Base-by-base conservation (phyloP, 2,329 filamentous ascomycete genomes). In the Rutstroemia sp. region DNA sequence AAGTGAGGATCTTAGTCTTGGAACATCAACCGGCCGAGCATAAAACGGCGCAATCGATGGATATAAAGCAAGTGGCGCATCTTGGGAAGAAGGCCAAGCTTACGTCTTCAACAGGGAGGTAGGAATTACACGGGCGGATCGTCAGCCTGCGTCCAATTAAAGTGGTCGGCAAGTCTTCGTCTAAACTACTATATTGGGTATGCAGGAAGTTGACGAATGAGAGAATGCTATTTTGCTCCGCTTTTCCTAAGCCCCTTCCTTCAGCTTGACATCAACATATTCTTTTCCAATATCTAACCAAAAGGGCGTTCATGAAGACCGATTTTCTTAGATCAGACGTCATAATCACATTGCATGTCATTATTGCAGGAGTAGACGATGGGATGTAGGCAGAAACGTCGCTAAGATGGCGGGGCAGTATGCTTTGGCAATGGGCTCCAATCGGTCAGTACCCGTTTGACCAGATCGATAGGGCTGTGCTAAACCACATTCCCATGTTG, bases 121-220 rank as follows among this genome's bases (percentile, higher is more conserved):
- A 34, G 30, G 27, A 30, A 9, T 10, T 30, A 30, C 27, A 30
- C 27, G 27, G 30, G 30, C 30, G 30, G 30, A 9, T 34, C 30
- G 30, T 34, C 30, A 18, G 1, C 7, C 1, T 2, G 16, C 1
- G n/a, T 37, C 5, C 21, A 9, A 45, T 37, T 14, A 25, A 16
- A 50, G 2, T 55, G 46, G 47, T 18, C 2, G 5, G 45, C 5
- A 7, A 0, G 4, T 7, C 23, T 14, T 55, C 53, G 53, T 7
- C 12, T 45, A n/a, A n/a, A 38, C 25, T 55, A 27, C 53, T 38
- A 21, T 25, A 50, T 45, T 5, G 9, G 37, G 53, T n/a, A 46
- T 37, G 44, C 4, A 55, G 27, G 47, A 55, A 55, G 46, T 45
- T 55, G 16, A 44, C 53, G 46, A 55, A 55, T 55, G 9, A 45